These are phyloP conservation scores for Penicillium sp. DNA, from an alignment of 2,329 filamentous ascomycete genomes.

Conservation along the genomic window DNA sequence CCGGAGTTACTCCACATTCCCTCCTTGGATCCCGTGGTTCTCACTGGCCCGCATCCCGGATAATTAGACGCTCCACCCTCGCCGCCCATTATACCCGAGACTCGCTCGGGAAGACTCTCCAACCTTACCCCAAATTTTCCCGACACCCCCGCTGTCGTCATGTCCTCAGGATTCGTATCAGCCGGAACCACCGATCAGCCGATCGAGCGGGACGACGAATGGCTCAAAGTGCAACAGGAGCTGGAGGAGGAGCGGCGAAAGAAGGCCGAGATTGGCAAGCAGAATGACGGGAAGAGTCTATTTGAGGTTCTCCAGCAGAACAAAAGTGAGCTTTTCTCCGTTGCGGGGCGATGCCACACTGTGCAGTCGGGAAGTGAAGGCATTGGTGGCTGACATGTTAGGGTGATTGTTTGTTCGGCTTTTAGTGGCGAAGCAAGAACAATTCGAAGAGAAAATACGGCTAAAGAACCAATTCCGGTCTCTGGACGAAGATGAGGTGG, in stretches of 20 bases:
- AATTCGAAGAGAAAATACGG: slow-evolving; percentile 52
- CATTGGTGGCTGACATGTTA: slow-evolving; percentile 41
- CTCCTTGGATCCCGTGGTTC: not conserved
- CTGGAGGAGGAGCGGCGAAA: slow-evolving; percentile 47
- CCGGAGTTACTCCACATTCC: not conserved
- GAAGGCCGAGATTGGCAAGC: slow-evolving; percentile 52
- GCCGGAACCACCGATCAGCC: slow-evolving; percentile 44
- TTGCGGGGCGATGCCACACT: not conserved
- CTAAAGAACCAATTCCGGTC: slow-evolving; percentile 54
- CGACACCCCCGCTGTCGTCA: slow-evolving; percentile 20
- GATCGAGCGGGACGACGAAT: slow-evolving; percentile 44
- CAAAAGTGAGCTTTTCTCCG: slow-evolving; percentile 45
- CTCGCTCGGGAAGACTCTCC: slow-evolving; percentile 5
- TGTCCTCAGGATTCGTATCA: slow-evolving; percentile 50
- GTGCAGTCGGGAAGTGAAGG: not conserved
- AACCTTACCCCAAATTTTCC: slow-evolving; percentile 4
- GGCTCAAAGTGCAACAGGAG: slow-evolving; percentile 45
- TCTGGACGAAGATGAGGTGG: slow-evolving; percentile 53
- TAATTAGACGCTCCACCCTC: slow-evolving; percentile 16
- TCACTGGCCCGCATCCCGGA: slow-evolving; percentile 7
- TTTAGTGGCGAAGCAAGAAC: slow-evolving; percentile 52
- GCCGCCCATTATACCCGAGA: slow-evolving; percentile 18
- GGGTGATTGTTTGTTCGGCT: slow-evolving; percentile 28
- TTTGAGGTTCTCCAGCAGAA: slow-evolving; percentile 52
- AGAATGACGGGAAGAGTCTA: slow-evolving; percentile 52